Evolutionary conservation across 2,329 filamentous ascomycete species (phyloP), one percentile per base, ranked within the genome.

Genomic region (Falciphora oryzae): DNA sequence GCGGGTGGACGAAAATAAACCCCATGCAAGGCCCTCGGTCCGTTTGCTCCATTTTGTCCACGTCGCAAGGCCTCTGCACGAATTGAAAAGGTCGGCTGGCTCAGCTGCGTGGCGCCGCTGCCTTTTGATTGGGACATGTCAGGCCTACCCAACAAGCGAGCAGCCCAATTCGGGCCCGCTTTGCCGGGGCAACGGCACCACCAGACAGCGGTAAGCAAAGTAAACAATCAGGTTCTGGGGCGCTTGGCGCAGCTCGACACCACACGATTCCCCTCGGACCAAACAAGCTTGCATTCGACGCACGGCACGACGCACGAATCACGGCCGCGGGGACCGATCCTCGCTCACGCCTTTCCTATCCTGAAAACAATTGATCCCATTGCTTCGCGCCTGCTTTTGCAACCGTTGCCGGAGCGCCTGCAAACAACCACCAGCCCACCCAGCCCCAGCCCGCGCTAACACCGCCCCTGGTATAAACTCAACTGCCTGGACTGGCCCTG

Each of bases 111-210:
- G 38, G 38, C 38, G 14, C 38, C 18, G 16, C 14, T n/a, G n/a
- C n/a, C n/a, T 18, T 1, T 3, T 50, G 44, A 50, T 50, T 50
- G 44, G 44, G 16, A 7, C 16, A n/a, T n/a, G 44, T 50, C 16
- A n/a, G 44, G 18, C 13, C 38, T 44, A 22, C 2, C 6, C 16
- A n/a, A 22, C 44, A 50, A 14, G 44, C 18, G 44, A 25, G 44
- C 14, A 22, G 18, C 44, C 44, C 44, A 53, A 25, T 10, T 25
- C 3, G 11, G 44, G 22, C 61, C 18, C 18, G 5, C 18, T 61
- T 64, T 64, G 63, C 31, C 63, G 28, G n/a, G 57, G 63, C 63
- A 64, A 64, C 63, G 22, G 44, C 44, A 25, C 44, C 7, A 53
- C 14, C 7, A 22, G 44, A 22, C 44, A 53, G 44, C 44, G 44